These are phyloP conservation scores for Cutaneotrichosporon sp. DNA, from an alignment of 1,284 basidiomycete species.

Conservation along the genomic window DNA sequence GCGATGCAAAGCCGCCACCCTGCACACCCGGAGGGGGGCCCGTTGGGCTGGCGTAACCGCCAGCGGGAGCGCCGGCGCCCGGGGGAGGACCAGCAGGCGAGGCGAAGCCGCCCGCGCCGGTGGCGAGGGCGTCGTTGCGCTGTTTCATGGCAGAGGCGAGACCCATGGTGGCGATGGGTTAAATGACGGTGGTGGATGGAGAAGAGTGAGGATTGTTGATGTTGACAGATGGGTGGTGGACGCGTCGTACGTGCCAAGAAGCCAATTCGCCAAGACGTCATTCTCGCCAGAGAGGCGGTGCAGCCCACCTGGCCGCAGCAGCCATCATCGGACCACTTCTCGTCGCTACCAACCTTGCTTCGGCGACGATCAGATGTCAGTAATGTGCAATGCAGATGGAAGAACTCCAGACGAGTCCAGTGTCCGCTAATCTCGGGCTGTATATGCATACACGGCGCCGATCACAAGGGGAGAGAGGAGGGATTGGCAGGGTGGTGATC, in stretches of 20 bases:
- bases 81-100: neutral
- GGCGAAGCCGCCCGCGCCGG: neutral
- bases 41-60: neutral
- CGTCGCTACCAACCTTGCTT: too few species aligned
- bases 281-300: neutral
- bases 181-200: neutral
- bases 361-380: too few species aligned
- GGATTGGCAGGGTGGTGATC: too few species aligned
- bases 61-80: neutral
- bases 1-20: neutral
- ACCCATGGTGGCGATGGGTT: neutral
- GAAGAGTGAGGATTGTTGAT: neutral
- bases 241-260: neutral
- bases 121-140: conserved; percentile 2
- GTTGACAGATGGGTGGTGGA: too few species aligned
- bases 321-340: too few species aligned
- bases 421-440: too few species aligned
- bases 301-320: too few species aligned
- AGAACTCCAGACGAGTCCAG: too few species aligned
- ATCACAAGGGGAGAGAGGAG: too few species aligned
- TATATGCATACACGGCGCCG: too few species aligned
- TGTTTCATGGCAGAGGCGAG: conserved; percentile 8
- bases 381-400: too few species aligned
- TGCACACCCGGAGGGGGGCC: neutral
- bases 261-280: neutral